A percentile compares a stretch with the other conserved stretches of the same genome.
phyloP scores from a whole-genome alignment of 495 filamentous ascomycete species.

The Penicillium antarcticum region DNA sequence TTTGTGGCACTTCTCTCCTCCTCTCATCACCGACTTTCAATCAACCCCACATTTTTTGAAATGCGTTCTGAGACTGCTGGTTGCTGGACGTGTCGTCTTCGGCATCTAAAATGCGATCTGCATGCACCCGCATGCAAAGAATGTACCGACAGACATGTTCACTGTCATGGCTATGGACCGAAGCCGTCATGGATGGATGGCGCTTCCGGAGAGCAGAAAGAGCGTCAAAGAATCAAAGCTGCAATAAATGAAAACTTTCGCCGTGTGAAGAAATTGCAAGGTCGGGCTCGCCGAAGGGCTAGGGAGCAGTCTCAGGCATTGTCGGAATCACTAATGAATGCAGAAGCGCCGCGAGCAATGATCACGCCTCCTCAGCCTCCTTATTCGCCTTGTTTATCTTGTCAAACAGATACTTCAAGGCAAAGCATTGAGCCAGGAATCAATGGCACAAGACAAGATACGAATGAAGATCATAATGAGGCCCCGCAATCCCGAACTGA shows the following conservation, averaged over 20 bases:
- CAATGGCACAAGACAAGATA: background rate
- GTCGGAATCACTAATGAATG: background rate
- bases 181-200: constrained; percentile 16
- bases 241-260: constrained; percentile 5
- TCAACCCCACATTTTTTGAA: background rate
- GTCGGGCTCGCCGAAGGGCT: background rate
- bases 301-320: background rate
- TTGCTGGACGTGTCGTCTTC: constrained; percentile 15
- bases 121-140: constrained; percentile 6
- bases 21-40: background rate
- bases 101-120: constrained; percentile 10
- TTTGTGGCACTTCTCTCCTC: no score
- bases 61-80: constrained; percentile 1
- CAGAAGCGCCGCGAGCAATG: background rate
- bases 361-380: background rate
- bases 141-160: constrained; percentile 8
- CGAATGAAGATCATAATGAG: background rate
- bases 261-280: constrained; percentile 1
- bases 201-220: background rate
- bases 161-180: constrained; percentile 15
- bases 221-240: background rate
- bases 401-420: background rate
- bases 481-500: background rate
- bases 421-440: background rate
- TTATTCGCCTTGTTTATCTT: background rate